These are phyloP conservation scores for Astrothelium subdiscretum DNA, from an alignment of 495 filamentous ascomycete genomes.

Conservation along the genomic window DNA sequence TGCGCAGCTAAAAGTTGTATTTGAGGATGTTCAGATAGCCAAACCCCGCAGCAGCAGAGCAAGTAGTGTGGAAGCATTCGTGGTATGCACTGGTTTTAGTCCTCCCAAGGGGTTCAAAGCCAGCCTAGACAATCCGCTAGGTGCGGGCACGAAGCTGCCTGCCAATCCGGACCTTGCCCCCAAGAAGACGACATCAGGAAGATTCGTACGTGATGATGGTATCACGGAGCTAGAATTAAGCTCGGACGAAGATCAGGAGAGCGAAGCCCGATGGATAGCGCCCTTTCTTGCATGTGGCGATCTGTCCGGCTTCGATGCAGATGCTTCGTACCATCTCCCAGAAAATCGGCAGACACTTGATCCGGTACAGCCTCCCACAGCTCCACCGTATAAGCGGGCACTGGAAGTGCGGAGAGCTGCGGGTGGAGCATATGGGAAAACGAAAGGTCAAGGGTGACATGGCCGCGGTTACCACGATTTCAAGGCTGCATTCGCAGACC, in stretches of 20 bases:
- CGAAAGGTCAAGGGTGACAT: slow-evolving; percentile 28
- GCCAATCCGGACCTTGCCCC: slow-evolving; percentile 1
- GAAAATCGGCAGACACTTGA: slow-evolving; percentile 67
- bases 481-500: neutral
- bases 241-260: slow-evolving; percentile 25
- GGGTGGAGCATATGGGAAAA: slow-evolving; percentile 77
- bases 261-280: slow-evolving; percentile 61
- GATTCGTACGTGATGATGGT: slow-evolving; percentile 33
- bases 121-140: slow-evolving; percentile 55
- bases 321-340: slow-evolving; percentile 83
- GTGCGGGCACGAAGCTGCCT: slow-evolving; percentile 40
- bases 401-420: slow-evolving; percentile 68
- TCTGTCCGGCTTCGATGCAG: slow-evolving; percentile 84
- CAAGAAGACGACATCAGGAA: slow-evolving; percentile 21
- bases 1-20: slow-evolving; percentile 82
- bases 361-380: slow-evolving; percentile 91
- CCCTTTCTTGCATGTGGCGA: slow-evolving; percentile 95
- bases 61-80: slow-evolving; percentile 91
- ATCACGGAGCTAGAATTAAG: slow-evolving; percentile 49
- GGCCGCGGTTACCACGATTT: neutral
- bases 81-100: slow-evolving; percentile 82
- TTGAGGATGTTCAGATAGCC: slow-evolving; percentile 74
- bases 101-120: slow-evolving; percentile 46
- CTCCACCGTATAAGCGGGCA: slow-evolving; percentile 85
- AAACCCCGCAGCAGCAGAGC: slow-evolving; percentile 88